Evolutionary conservation across 2,329 filamentous ascomycete species (phyloP), one percentile per base, ranked within the genome.

Genomic region (Elsinoe batatas): DNA sequence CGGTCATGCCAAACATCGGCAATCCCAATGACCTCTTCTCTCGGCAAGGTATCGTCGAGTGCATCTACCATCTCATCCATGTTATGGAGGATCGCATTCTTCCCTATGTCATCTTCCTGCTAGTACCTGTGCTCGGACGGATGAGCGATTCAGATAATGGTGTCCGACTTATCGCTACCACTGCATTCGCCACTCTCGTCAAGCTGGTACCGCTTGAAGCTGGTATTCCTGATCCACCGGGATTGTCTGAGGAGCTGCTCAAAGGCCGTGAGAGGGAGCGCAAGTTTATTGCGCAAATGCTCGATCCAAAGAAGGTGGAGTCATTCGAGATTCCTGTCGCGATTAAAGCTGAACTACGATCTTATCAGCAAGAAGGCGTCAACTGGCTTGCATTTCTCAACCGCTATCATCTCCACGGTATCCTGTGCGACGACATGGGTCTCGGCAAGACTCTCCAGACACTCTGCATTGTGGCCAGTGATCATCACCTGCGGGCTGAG

Each of bases 141-240:
- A 98, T 98, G 93, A 97, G 93, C 67, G 93, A 98, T 69, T 95
- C 91, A 0, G 91, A 98, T 67, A 91, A 94, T 61, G 93, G 97
- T 67, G 87, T 98, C 54, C 85, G 93, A 54, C 79, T 97, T 5
- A 86, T 98, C 56, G 90, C 93, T 3, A 98, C 93, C 0, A 98
- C 93, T 0, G 94, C 93, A 1, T 98, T 98, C 67, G 93, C 93
- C 1, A 97, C 93, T 0, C 76, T 98, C 6, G 93, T 98, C 62
- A 98, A 98, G 72, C 81, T 98, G 50, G 93, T 98, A 53, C 93
- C 93, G 11, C 80, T 98, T 12, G 93, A 98, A 72, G 93, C 93
- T 46, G 93, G 94, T 62, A 98, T 98, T 62, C 91, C 93, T 1
- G 93, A 98, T 66, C 93, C 93, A 0, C 91, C 91, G 30, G 93